Percentiles rank a stretch among this genome's conserved stretches.
phyloP scores from a whole-genome alignment of 257 asterid genomes.

The Fraxinus pennsylvanica region DNA sequence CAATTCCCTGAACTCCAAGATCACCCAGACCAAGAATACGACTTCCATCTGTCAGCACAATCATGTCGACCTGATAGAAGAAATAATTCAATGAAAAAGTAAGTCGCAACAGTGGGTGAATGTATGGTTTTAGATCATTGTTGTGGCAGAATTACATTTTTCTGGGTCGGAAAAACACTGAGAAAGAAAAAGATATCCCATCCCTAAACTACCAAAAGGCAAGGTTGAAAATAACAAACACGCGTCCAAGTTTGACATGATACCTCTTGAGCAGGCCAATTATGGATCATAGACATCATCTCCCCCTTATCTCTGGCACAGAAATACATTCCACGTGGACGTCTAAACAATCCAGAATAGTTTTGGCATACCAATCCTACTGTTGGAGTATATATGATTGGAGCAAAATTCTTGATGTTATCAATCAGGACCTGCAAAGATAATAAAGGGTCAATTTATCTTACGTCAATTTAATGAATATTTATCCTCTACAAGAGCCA shows the following conservation, averaged over 20 bases:
- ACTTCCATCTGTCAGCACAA: slow-evolving; percentile 97
- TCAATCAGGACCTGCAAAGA: slow-evolving; percentile 79
- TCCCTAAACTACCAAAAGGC: no score
- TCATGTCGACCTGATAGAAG: slow-evolving; percentile 89
- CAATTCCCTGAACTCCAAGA: slow-evolving; percentile 99
- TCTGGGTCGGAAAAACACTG: no score
- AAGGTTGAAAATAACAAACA: slow-evolving; percentile 19
- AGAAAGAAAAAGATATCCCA: no score
- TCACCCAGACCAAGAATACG: slow-evolving; percentile 99
- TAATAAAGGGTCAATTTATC: slow-evolving; percentile 23
- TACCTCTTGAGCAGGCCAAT: slow-evolving; percentile 94
- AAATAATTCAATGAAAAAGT: slow-evolving; percentile 25
- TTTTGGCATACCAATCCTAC: slow-evolving; percentile 99
- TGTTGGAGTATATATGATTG: slow-evolving; percentile 93
- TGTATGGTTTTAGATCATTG: slow-evolving; percentile 9
- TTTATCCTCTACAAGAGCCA: slow-evolving; percentile 16
- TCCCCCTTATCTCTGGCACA: slow-evolving; percentile 99
- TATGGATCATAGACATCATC: slow-evolving; percentile 99
- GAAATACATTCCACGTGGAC: slow-evolving; percentile 99
- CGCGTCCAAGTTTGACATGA: slow-evolving; percentile 22
- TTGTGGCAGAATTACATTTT: no score
- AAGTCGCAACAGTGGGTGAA: slow-evolving; percentile 19
- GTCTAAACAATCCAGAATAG: slow-evolving; percentile 92
- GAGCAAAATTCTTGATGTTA: slow-evolving; percentile 89
- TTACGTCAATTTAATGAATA: slow-evolving; percentile 14